These are phyloP conservation scores for Zoysia pacifica DNA, from an alignment of 176 grass and related monocot species.

Conservation along the genomic window DNA sequence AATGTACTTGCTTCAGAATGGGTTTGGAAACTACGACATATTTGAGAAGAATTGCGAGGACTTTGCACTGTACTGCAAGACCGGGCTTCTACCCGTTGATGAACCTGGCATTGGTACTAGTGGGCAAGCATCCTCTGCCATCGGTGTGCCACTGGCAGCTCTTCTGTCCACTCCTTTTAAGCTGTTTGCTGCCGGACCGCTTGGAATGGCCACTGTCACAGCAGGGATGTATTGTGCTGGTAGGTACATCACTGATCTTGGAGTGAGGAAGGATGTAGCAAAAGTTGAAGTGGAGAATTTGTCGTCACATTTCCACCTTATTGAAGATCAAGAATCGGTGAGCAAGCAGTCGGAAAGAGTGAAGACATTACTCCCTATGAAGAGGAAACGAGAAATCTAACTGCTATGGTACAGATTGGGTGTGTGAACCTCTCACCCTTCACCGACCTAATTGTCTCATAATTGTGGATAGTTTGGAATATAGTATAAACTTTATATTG, in stretches of 20 bases:
- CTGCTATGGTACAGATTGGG: not conserved
- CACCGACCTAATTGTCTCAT: not conserved
- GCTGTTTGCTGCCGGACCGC: constrained; percentile 73
- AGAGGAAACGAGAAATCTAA: constrained; percentile 62
- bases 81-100: constrained; percentile 64
- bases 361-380: constrained; percentile 53
- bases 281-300: constrained; percentile 76
- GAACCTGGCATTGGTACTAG: constrained; percentile 79
- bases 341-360: constrained; percentile 16
- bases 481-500: constrained; percentile 21
- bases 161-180: constrained; percentile 84
- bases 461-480: constrained; percentile 43
- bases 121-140: constrained; percentile 79
- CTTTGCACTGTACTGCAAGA: constrained; percentile 98
- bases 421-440: not conserved
- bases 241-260: constrained; percentile 89
- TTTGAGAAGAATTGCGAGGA: constrained; percentile 99
- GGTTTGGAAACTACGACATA: constrained; percentile 90
- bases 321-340: constrained; percentile 41
- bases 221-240: constrained; percentile 96
- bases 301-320: constrained; percentile 42
- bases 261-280: constrained; percentile 82
- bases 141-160: constrained; percentile 81
- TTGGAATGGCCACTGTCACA: constrained; percentile 92
- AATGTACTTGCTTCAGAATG: constrained; percentile 88